phyloP scores from a whole-genome alignment of 2,329 filamentous ascomycete genomes.

The Diaporthe sp. region DNA sequence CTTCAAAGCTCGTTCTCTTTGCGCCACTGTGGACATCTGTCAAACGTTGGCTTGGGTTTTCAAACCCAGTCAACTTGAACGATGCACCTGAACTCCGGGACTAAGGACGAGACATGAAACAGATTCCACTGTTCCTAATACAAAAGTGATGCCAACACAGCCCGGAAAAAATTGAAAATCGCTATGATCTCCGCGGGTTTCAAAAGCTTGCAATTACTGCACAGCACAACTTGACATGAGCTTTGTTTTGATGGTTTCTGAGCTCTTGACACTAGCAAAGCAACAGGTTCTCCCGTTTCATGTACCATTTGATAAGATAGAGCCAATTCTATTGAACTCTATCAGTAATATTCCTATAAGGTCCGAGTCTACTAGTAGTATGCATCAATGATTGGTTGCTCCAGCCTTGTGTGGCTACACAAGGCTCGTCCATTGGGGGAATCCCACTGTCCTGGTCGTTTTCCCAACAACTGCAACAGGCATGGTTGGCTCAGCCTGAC shows the following conservation, averaged over 20 bases:
- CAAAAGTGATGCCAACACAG: not conserved
- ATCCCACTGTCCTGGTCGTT: too few species aligned
- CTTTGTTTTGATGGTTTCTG: not conserved
- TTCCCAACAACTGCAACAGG: too few species aligned
- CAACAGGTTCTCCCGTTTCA: too few species aligned
- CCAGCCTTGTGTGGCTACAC: too few species aligned
- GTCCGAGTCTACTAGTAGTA: too few species aligned
- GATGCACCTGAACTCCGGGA: constrained; percentile 12
- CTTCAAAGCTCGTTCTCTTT: not conserved
- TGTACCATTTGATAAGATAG: too few species aligned
- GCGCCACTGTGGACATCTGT: not conserved
- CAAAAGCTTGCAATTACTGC: not conserved
- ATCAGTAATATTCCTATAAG: too few species aligned
- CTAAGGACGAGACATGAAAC: not conserved
- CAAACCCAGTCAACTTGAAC: not conserved
- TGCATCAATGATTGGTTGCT: too few species aligned
- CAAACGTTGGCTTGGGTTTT: not conserved
- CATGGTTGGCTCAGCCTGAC: too few species aligned
- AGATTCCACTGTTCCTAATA: too few species aligned
- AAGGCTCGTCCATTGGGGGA: too few species aligned
- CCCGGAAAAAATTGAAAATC: not conserved
- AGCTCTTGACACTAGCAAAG: not conserved
- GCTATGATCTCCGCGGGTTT: not conserved
- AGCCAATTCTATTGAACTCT: too few species aligned
- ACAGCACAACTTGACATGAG: not conserved